Conservation (phyloP, 1,284 basidiomycete genomes). For the Cystobasidium sp. region DNA sequence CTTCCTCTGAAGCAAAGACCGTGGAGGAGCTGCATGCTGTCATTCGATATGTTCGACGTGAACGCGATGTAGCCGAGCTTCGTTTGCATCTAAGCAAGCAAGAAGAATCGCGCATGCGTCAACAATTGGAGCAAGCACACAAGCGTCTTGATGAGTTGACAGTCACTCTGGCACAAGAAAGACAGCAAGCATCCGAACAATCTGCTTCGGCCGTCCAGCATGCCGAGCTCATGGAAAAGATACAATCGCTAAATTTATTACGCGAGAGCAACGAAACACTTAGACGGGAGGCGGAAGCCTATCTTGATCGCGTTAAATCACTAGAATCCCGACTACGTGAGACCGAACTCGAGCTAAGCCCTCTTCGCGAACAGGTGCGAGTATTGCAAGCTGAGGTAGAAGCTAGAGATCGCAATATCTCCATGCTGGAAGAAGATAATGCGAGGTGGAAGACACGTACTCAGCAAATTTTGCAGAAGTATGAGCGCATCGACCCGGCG, state of each 20-base stretch:
- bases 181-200: constrained; percentile 71
- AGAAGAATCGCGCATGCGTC: constrained; percentile 75
- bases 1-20: constrained; percentile 27
- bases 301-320: constrained; percentile 68
- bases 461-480: constrained; percentile 78
- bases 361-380: constrained; percentile 72
- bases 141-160: constrained; percentile 73
- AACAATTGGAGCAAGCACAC: constrained; percentile 73
- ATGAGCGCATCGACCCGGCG: constrained; percentile 83
- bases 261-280: constrained; percentile 87
- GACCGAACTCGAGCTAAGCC: constrained; percentile 68
- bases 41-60: constrained; percentile 79
- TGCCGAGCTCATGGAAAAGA: constrained; percentile 80
- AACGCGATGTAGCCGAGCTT: constrained; percentile 87
- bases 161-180: constrained; percentile 60
- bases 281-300: constrained; percentile 71
- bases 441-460: constrained; percentile 84
- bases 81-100: constrained; percentile 84
- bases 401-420: constrained; percentile 70
- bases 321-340: constrained; percentile 69
- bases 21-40: constrained; percentile 69
- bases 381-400: constrained; percentile 74
- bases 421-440: constrained; percentile 75
- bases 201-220: constrained; percentile 76
- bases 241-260: constrained; percentile 82